Conservation (phyloP, 768 basidiomycete genomes). For the Scleroderma citrinum region DNA sequence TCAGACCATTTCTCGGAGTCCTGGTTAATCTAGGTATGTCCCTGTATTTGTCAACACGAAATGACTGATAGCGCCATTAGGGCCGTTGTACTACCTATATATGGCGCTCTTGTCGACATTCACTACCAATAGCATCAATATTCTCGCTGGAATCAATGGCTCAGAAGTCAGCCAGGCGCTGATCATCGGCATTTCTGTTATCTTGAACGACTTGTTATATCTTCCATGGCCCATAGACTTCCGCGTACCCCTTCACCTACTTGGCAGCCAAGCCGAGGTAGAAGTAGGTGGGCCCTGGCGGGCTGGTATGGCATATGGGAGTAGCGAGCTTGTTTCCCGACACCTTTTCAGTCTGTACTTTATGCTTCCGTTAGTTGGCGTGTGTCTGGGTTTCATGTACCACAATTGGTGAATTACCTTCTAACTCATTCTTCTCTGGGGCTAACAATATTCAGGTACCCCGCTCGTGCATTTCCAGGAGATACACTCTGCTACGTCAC, state of each 20-base stretch:
- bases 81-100: conserved; percentile 92
- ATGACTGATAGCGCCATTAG: conserved; percentile 35
- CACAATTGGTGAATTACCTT: conserved; percentile 79
- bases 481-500: conserved; percentile 97
- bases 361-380: conserved; percentile 91
- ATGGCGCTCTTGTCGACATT: conserved; percentile 96
- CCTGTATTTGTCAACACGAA: background rate
- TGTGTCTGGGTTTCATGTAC: conserved; percentile 85
- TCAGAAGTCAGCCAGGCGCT: conserved; percentile 92
- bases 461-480: conserved; percentile 89
- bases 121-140: conserved; percentile 97
- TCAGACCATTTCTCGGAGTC: conserved; percentile 66
- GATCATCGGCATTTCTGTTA: conserved; percentile 86
- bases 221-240: conserved; percentile 84
- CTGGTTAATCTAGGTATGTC: conserved; percentile 81
- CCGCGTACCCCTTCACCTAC: conserved; percentile 62
- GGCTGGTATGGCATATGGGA: conserved; percentile 83
- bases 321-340: conserved; percentile 79
- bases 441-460: conserved; percentile 61
- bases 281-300: conserved; percentile 76
- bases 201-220: conserved; percentile 88
- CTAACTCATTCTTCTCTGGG: background rate
- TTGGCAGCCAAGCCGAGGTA: conserved; percentile 59
- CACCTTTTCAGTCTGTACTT: conserved; percentile 97
- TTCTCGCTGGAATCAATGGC: conserved; percentile 96